phyloP scores from a whole-genome alignment of 345 rosid genomes.

The Raphanus sativus region DNA sequence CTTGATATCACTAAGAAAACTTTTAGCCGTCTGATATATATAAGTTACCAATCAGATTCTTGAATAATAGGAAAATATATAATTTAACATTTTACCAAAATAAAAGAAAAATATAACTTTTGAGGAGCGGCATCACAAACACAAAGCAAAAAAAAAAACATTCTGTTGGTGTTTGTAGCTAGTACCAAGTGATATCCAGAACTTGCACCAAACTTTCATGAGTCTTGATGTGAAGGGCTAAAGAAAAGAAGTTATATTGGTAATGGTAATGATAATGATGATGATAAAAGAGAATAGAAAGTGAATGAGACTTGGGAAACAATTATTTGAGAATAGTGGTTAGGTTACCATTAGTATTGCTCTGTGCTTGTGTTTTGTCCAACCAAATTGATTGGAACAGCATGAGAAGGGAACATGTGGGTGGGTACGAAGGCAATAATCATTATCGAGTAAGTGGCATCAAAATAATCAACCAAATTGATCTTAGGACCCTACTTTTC shows the following conservation, averaged over 20 bases:
- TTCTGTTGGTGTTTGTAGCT: neutral
- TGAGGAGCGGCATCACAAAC: neutral
- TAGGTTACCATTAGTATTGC: constrained; percentile 6
- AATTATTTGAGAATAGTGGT: constrained; percentile 15
- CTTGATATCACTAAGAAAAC: no score
- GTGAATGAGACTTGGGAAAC: constrained; percentile 9
- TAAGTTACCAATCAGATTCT: no score
- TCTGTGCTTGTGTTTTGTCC: constrained; percentile 30
- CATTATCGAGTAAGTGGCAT: constrained; percentile 6
- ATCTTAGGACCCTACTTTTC: constrained; percentile 13
- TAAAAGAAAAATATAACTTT: neutral
- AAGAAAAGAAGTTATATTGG: neutral
- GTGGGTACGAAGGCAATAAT: constrained; percentile 28
- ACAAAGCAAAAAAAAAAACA: neutral
- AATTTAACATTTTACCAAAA: neutral
- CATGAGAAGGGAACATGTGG: constrained; percentile 34
- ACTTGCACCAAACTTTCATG: neutral
- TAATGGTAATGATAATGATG: neutral
- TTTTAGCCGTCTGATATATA: neutral
- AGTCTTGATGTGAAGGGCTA: neutral
- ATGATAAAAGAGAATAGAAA: neutral
- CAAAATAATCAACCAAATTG: neutral
- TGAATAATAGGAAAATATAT: no score
- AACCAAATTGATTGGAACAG: constrained; percentile 29
- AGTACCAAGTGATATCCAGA: neutral